Base-by-base conservation (phyloP, 805 yeast genomes). In the fission yeast (Schizosaccharomyces pombe) region DNA sequence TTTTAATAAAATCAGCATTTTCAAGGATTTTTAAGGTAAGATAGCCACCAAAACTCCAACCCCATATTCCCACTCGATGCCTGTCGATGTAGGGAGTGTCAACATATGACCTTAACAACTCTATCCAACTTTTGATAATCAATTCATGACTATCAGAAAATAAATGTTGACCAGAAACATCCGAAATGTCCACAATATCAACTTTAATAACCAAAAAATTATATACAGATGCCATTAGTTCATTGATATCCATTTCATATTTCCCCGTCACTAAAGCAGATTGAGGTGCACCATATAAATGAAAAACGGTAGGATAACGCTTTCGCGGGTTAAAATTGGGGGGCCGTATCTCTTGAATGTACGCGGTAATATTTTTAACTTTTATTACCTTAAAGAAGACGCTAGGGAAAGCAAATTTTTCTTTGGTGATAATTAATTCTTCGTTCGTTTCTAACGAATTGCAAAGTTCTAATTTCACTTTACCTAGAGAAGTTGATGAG, bases 11-110 rank as follows among this genome's bases (percentile, higher is more conserved):
- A 9, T 43, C 30, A 66, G 91, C 97, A 24, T 72, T 72, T 66
- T 91, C 97, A 52, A 91, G 69, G 0, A 94, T 82, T 67, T 87
- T 91, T 60, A 91, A 73, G 0, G 98, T 86, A 73, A 85, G 75
- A 64, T 77, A 91, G 0, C 97, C 98, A 52, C 98, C 98, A 64
- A 89, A 91, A 24, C 94, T 83, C 98, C 98, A 91, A 6, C 98
- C 98, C 89, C 96, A 91, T 55, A 89, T 76, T 0, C 94, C 93
- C 11, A 85, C 78, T 57, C 76, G 74, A 2, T 73, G 68, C 26
- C 70, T 65, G 63, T 87, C 83, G 47, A 91, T 81, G 62, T 80
- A 89, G 1, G 71, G 57, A 60, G 28, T 49, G 19, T 24, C 9
- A 1, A 16, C 9, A 43, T 22, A 22, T 24, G 16, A 22, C 4